Conservation (phyloP, 202 grass and related monocot genomes). For the Schoenoplectus tabernaemontani region DNA sequence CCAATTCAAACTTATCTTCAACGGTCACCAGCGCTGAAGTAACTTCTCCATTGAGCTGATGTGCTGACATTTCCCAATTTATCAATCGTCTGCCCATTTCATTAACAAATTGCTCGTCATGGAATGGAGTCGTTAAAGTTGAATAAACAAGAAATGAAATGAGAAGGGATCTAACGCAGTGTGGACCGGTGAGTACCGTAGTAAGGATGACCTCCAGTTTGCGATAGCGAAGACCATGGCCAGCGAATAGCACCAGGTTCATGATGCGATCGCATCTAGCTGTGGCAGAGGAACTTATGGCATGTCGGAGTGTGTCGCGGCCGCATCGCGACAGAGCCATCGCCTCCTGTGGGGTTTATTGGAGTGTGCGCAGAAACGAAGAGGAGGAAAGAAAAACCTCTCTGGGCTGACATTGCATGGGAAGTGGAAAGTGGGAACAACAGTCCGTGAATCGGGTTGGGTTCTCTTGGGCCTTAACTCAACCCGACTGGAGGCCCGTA, state of each 20-base stretch:
- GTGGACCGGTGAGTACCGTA: constrained; percentile 38
- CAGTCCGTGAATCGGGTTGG: not conserved
- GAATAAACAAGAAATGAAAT: not conserved
- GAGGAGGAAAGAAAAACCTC: no score
- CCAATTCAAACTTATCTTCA: no score
- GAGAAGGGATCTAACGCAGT: not conserved
- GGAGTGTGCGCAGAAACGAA: not conserved
- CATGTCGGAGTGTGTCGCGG: constrained; percentile 36
- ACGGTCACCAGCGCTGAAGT: no score
- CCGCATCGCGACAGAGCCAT: constrained; percentile 37
- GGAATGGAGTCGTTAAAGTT: not conserved
- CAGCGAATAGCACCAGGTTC: constrained; percentile 62
- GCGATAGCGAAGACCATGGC: constrained; percentile 60
- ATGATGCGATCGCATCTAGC: constrained; percentile 7
- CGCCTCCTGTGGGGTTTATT: constrained; percentile 1
- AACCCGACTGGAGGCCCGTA: not conserved
- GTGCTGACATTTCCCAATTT: constrained; percentile 77
- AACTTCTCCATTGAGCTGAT: no score
- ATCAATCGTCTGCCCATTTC: constrained; percentile 43
- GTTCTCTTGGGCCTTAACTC: not conserved
- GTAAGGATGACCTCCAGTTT: constrained; percentile 91
- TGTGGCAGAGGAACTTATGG: not conserved
- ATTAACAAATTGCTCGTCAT: not conserved
- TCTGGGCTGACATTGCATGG: no score
- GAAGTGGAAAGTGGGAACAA: no score